Base-by-base conservation (phyloP, 2,329 filamentous ascomycete species). In the Talaromyces verruculosus region DNA sequence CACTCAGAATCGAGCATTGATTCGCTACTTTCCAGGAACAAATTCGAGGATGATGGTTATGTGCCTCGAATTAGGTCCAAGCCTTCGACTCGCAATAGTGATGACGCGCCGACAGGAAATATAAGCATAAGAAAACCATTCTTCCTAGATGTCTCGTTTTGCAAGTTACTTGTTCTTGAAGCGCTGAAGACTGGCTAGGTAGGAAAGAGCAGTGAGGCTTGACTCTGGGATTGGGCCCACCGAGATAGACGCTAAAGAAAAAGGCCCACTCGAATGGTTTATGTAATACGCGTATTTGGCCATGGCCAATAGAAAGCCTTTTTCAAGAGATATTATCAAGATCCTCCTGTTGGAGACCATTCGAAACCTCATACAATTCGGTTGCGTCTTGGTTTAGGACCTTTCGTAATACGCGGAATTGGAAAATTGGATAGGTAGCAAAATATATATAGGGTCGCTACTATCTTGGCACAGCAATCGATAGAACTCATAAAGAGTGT, bases 281-380 rank as follows among this genome's bases (percentile, higher is more conserved):
- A 63, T 28, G 33, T 63, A 63, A 63, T 37, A 63, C 61, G 61
- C 33, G 47, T 61, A 47, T 61, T 33, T 10, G 17, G 17, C n/a
- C 19, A n/a, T 59, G 55, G 15, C 55, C 51, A 57, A 22, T 37
- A 57, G 51, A 10, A 57, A 13, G 51, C 30, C 3, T 13, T 11
- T 57, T 11, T 22, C n/a, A 15, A 15, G 33, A 35, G 10, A 3
- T 37, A 33, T 35, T 11, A 5, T 37, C 10, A 55, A n/a, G 30
- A 28, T 19, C 17, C n/a, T 57, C 51, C 28, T 19, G 17, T 55
- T 28, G 49, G 13, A 19, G 28, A 55, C 28, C 49, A 33, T 33
- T n/a, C 49, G 25, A 55, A 10, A 3, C 7, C 49, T 33, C 22
- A 55, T 35, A 55, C 10, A 35, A 19, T n/a, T 55, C 28, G 17